Conservation (phyloP, 78 protist species). For the Speleostelium caveatum region DNA sequence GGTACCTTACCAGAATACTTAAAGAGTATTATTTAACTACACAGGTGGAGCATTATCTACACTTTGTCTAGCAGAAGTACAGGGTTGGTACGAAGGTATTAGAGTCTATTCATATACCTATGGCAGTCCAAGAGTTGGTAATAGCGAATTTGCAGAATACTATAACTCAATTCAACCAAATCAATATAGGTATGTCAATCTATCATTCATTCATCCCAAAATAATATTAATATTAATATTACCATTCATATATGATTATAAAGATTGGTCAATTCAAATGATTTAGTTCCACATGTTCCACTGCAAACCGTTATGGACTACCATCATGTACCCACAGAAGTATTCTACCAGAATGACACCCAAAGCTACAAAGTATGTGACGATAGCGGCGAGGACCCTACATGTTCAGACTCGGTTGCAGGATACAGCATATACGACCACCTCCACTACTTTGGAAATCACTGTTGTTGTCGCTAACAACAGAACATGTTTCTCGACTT, state of each 20-base stretch:
- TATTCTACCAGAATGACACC: constrained; percentile 16
- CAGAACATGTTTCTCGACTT: no score
- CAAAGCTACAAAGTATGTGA: constrained; percentile 31
- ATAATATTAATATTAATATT: no score
- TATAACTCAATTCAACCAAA: constrained; percentile 48
- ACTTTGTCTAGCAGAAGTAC: constrained; percentile 30
- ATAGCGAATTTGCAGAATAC: constrained; percentile 1
- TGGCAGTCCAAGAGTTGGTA: constrained; percentile 75
- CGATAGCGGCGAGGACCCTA: constrained; percentile 43
- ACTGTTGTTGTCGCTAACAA: constrained; percentile 74
- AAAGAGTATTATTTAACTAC: neutral
- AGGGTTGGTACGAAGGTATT: constrained; percentile 1
- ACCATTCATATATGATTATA: no score
- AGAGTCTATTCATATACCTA: constrained; percentile 12
- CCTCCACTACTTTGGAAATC: constrained; percentile 32
- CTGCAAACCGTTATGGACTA: constrained; percentile 27
- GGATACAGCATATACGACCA: constrained; percentile 25
- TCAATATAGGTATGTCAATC: constrained; percentile 2
- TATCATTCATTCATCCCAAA: no score
- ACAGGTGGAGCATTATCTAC: constrained; percentile 73
- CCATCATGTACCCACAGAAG: constrained; percentile 60
- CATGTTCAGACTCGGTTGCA: constrained; percentile 26
- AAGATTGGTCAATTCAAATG: constrained; percentile 40
- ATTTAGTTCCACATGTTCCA: constrained; percentile 65
- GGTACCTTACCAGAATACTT: neutral